Conservation (phyloP, 768 basidiomycete species). For the Trametes gibbosa region DNA sequence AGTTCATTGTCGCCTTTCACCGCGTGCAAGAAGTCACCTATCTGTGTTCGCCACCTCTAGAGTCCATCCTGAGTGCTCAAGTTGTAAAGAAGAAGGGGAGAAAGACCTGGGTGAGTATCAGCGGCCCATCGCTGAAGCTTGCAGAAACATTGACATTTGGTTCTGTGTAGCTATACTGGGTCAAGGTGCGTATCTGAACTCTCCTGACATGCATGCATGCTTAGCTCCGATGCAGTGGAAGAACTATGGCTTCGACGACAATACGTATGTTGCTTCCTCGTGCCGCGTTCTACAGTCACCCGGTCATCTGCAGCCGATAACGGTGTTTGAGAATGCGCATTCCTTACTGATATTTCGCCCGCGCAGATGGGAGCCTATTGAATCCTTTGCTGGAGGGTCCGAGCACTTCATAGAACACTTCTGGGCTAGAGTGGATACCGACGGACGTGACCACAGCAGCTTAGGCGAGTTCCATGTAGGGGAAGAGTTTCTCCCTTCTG, state of each 20-base stretch:
- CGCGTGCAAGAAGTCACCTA: neutral
- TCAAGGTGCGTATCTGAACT: constrained; percentile 16
- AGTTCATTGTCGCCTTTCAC: constrained; percentile 26
- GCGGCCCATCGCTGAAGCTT: neutral
- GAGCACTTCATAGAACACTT: constrained; percentile 46
- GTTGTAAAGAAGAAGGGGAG: constrained; percentile 15
- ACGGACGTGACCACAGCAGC: constrained; percentile 47
- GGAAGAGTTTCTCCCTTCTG: constrained; percentile 52
- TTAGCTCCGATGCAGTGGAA: constrained; percentile 21
- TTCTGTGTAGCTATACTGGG: constrained; percentile 16
- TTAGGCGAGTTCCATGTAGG: constrained; percentile 48
- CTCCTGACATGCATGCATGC: neutral
- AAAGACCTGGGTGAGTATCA: constrained; percentile 26
- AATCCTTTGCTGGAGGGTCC: constrained; percentile 55
- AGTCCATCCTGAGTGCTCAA: constrained; percentile 49
- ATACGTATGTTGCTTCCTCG: constrained; percentile 22
- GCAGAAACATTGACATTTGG: neutral
- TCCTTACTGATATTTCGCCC: neutral
- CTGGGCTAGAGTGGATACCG: constrained; percentile 35
- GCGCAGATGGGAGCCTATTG: constrained; percentile 63
- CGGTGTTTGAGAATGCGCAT: neutral
- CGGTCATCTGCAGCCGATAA: too few species aligned
- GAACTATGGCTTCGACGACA: constrained; percentile 18
- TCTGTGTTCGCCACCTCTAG: constrained; percentile 31
- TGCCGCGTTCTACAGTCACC: neutral